Base-by-base conservation (phyloP, 2,329 filamentous ascomycete genomes). In the Beauveria brongniartii region DNA sequence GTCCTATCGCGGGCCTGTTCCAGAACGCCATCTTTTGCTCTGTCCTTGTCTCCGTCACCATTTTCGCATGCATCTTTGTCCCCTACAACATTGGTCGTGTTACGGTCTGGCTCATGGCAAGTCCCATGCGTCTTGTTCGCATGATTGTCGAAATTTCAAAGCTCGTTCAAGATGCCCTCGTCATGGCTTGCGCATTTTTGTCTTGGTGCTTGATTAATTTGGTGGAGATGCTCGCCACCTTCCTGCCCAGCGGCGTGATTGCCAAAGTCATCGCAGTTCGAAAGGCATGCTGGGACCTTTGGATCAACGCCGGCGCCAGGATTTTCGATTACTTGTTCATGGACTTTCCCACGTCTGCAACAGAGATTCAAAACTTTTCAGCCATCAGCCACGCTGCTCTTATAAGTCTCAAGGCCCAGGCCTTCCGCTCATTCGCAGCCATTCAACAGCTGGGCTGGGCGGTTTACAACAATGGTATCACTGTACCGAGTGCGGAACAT, bases 21-120 rank as follows among this genome's bases (percentile, higher is more conserved):
- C 94, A 99, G 69, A 99, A 99, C 67, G 92, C 90, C 60, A 86
- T 97, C 18, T 99, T 99, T 73, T 96, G 93, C 71, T 88, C 90
- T 8, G 88, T 97, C 51, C 81, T 99, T 30, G 91, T 99, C 16
- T 89, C 90, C 1, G 84, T 93, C 56, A 96, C 92, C 16, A 86
- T 99, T 47, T 88, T 91, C 57, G 78, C 89, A 62, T 93, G 92
- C 56, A 85, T 97, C 50, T 96, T 94, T 77, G 76, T 96, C 56
- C 94, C 94, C 0, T 99, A 97, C 74, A 88, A 97, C 60, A 87
- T 92, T 69, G 94, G 94, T 16, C 92, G 96, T 65, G 78, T 96
- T 28, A 86, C 90, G 5, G 80, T 97, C 48, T 87, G 93, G 70
- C 78, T 92, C 55, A 72, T 93, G 26, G 91, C 90, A 14, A 91